Base-by-base conservation (phyloP, 1,139 yeast species). In the Hansenula lynferdii region DNA sequence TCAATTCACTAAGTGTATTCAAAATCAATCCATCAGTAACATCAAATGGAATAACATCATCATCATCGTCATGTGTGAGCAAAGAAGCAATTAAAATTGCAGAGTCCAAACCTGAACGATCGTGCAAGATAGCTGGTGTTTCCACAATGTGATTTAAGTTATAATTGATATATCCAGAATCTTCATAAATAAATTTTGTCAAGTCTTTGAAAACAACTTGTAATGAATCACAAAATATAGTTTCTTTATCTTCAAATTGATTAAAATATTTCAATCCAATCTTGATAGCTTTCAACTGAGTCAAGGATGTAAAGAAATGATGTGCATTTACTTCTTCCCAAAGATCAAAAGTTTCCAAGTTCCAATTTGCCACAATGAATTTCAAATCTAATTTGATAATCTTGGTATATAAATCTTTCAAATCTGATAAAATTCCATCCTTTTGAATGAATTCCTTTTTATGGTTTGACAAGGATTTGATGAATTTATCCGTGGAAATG, bases 271-370 rank as follows among this genome's bases (percentile, higher is more conserved):
- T 46, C 3, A 77, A 58, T 0, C 92, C 96, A 44, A 75, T 65
- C 35, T 69, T 65, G 30, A 90, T 54, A 0, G 96, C 83, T 44
- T 80, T 73, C 40, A 85, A 65, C 57, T 87, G 96, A 2, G 81
- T 77, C 51, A 85, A 61, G 6, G 84, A 67, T 0, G 96, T 89
- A 60, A 85, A 90, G 49, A 87, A 80, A 60, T 90, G 97, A 37
- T 66, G 53, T 0, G 89, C 77, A 40, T 77, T 57, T 32, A 85
- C 67, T 60, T 92, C 98, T 63, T 92, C 98, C 98, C 98, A 92
- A 37, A 90, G 65, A 61, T 92, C 98, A 63, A 85, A 92, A 14
- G 89, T 83, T 4, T 64, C 60, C 19, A 62, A 56, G 10, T 64
- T 52, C 97, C 97, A 90, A 50, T 74, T 69, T n/a, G 61, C 54